Base-by-base conservation (phyloP, 768 basidiomycete genomes). In the Imleria badia region DNA sequence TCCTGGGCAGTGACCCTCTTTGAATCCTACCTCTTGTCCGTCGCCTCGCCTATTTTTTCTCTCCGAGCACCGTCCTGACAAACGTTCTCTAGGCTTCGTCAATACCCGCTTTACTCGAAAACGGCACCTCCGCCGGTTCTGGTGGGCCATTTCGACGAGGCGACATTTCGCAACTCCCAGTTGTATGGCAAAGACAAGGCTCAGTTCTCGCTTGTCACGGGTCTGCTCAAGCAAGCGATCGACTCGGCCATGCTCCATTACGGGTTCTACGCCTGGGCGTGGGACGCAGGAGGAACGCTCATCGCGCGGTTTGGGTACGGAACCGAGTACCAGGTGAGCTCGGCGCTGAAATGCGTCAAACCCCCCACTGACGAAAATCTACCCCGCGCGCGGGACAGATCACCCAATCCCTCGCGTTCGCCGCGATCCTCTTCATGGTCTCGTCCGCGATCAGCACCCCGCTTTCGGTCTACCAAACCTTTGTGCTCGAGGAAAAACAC, bases 401-500 rank as follows among this genome's bases (percentile, higher is more conserved):
- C 54, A 69, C 78, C 1, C 94, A 94, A 70, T 94, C 93, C 1
- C 82, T 96, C 51, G 78, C 81, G 8, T 96, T 93, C 67, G 79
- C 85, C 4, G 82, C 81, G 49, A 66, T 89, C 39, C 73, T 96
- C 40, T 85, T 82, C 63, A 68, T 89, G 53, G 50, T 84, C 38
- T 87, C 87, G 3, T 80, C 84, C 0, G 68, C 91, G 29, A 85
- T 92, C 3, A 75, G 81, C 9, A 75, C 94, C 12, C 94, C 96
- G 19, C 75, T 93, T 39, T 84, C 82, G 31, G 76, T 87, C 22
- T 98, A 97, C 75, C 81, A 85, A 56, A 97, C 93, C 4, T 99
- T 99, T 66, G 89, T 94, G 6, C 78, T 98, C 36, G 97, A 98
- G 73, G 89, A 96, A 68, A 89, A 87, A 60, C 93, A 97, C 60